A percentile compares a stretch with the other conserved stretches of the same genome.
These are phyloP conservation scores for Monotropa hypopitys DNA, from an alignment of 179 eudicot genomes.

Conservation along the genomic window DNA sequence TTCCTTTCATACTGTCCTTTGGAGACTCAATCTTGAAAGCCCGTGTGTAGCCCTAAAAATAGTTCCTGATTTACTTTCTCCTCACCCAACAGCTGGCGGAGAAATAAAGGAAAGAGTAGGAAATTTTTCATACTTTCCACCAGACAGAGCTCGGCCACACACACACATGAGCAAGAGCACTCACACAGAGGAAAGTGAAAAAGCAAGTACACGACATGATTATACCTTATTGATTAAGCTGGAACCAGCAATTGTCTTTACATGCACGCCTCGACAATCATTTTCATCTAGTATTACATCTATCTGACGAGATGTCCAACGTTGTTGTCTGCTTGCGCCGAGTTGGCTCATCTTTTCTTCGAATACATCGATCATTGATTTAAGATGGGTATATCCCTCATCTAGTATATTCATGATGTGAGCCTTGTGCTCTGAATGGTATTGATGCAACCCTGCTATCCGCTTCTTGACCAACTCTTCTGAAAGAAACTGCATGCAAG, in stretches of 20 bases:
- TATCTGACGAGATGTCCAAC: constrained; percentile 13
- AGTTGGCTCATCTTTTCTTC: constrained; percentile 42
- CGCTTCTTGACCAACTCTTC: constrained; percentile 36
- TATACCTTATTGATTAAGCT: constrained; percentile 19
- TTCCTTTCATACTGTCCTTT: not conserved
- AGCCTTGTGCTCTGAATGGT: constrained; percentile 44
- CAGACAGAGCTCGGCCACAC: not conserved
- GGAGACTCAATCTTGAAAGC: not conserved
- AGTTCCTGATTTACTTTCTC: not conserved
- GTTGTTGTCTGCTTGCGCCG: constrained; percentile 16
- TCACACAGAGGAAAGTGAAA: not conserved
- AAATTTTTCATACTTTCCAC: not conserved
- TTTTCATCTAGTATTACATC: constrained; percentile 15
- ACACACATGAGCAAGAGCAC: constrained; percentile 6
- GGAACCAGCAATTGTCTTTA: constrained; percentile 21
- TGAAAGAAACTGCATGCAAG: constrained; percentile 34
- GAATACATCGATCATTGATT: constrained; percentile 29
- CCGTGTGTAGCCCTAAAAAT: not conserved
- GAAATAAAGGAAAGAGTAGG: not conserved
- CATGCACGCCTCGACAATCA: constrained; percentile 29
- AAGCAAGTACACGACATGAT: not conserved
- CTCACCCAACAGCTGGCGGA: not conserved
- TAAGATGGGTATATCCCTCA: constrained; percentile 43
- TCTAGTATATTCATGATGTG: constrained; percentile 42
- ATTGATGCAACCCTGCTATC: constrained; percentile 44